These are phyloP conservation scores for Cordyceps tenuipes DNA, from an alignment of 2,329 filamentous ascomycete species.

Conservation along the genomic window DNA sequence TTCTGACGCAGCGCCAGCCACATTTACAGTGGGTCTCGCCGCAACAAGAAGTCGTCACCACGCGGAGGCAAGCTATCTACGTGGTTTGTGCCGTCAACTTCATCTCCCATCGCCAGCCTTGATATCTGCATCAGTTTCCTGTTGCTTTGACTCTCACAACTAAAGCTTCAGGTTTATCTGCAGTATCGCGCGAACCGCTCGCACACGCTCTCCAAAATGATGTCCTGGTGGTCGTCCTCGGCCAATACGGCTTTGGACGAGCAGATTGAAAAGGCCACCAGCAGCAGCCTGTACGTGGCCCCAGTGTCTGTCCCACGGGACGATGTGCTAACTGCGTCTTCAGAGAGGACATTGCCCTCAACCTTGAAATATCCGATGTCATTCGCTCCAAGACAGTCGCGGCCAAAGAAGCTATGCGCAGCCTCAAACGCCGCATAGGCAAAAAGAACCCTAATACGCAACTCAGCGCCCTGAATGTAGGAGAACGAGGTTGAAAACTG, in stretches of 20 bases:
- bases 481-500: background rate
- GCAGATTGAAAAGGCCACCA: conserved; percentile 91
- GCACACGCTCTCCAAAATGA: conserved; percentile 39
- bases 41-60: conserved; percentile 11
- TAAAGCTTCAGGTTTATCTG: background rate
- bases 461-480: conserved; percentile 83
- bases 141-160: background rate
- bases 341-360: conserved; percentile 92
- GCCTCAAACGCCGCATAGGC: conserved; percentile 85
- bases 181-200: conserved; percentile 2
- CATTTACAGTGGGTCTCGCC: conserved; percentile 9
- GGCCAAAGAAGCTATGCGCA: conserved; percentile 96
- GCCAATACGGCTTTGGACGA: conserved; percentile 87
- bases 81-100: background rate
- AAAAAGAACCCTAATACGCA: conserved; percentile 98
- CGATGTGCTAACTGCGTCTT: background rate
- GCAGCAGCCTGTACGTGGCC: conserved; percentile 71
- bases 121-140: background rate
- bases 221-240: conserved; percentile 96
- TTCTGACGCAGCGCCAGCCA: conserved; percentile 8
- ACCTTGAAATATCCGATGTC: conserved; percentile 95
- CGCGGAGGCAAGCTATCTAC: conserved; percentile 9
- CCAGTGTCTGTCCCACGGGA: background rate
- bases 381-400: conserved; percentile 96
- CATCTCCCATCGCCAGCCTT: conserved; percentile 3